These are phyloP conservation scores for Acacia melanoxylon DNA, from an alignment of 306 rosid species.

Conservation along the genomic window DNA sequence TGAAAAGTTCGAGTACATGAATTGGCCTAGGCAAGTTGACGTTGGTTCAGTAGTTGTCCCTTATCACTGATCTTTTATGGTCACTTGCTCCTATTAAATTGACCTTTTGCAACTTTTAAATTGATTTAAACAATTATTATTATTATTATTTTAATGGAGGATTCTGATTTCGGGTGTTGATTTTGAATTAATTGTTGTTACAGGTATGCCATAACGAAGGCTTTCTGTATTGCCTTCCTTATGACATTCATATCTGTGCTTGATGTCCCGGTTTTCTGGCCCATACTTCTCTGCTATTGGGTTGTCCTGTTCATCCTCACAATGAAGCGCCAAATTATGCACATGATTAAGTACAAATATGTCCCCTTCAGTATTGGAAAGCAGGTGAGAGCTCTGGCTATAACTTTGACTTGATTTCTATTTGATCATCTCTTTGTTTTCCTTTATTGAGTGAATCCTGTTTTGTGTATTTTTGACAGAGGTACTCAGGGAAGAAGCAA, in stretches of 20 bases:
- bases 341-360: constrained; percentile 68
- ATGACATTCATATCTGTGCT: constrained; percentile 68
- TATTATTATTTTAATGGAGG: background rate
- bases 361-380: constrained; percentile 66
- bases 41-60: background rate
- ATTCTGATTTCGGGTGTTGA: background rate
- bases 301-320: constrained; percentile 63
- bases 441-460: constrained; percentile 5
- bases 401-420: background rate
- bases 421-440: background rate
- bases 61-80: background rate
- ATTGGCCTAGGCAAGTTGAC: background rate
- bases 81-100: background rate
- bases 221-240: constrained; percentile 56
- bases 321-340: constrained; percentile 78
- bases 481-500: constrained; percentile 47
- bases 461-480: constrained; percentile 43
- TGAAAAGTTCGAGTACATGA: background rate
- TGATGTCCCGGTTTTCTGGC: constrained; percentile 79
- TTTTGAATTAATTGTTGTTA: constrained; percentile 20
- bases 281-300: constrained; percentile 68
- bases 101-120: background rate
- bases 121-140: background rate
- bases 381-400: constrained; percentile 46
- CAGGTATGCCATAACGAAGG: constrained; percentile 75